These are phyloP conservation scores for Cetraspora pellucida DNA, from an alignment of 192 early-diverging fungal species.

Conservation along the genomic window DNA sequence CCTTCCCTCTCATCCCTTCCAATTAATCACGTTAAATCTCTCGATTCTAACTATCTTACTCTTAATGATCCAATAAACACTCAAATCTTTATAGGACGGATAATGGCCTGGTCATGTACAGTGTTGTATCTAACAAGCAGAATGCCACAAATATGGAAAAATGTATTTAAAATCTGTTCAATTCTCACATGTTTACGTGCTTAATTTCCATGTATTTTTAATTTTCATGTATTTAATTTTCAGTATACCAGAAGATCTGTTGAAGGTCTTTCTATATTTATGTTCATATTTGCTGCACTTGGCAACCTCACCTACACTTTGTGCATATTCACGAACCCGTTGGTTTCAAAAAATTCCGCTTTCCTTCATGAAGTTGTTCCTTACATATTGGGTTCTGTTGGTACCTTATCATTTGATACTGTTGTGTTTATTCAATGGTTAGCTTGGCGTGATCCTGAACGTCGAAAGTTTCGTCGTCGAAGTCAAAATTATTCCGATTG, in stretches of 20 bases:
- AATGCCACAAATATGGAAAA: conserved; percentile 77
- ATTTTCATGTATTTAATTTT: not conserved
- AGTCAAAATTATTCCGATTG: not conserved
- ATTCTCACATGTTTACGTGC: not conserved
- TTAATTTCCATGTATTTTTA: not conserved
- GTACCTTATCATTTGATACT: conserved; percentile 72
- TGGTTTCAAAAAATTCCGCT: conserved; percentile 33
- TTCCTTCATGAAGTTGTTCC: conserved; percentile 49
- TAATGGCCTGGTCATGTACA: conserved; percentile 72
- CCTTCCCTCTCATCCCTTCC: not conserved
- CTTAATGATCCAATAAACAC: conserved; percentile 8
- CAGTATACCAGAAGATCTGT: conserved; percentile 57
- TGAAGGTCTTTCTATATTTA: conserved; percentile 70
- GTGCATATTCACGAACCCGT: conserved; percentile 51
- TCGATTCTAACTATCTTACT: not conserved
- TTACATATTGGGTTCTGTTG: conserved; percentile 68
- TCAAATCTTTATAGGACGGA: conserved; percentile 47
- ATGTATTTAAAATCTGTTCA: conserved; percentile 41
- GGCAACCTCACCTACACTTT: conserved; percentile 69
- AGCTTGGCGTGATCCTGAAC: conserved; percentile 4
- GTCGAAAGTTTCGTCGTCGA: not conserved
- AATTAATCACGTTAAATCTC: not conserved
- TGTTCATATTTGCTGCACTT: conserved; percentile 74
- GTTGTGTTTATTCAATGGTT: conserved; percentile 63
- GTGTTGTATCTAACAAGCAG: conserved; percentile 68